Evolutionary conservation across 352 stramenopile species (phyloP).

Genomic region (Globisporangium paroecandrum): DNA sequence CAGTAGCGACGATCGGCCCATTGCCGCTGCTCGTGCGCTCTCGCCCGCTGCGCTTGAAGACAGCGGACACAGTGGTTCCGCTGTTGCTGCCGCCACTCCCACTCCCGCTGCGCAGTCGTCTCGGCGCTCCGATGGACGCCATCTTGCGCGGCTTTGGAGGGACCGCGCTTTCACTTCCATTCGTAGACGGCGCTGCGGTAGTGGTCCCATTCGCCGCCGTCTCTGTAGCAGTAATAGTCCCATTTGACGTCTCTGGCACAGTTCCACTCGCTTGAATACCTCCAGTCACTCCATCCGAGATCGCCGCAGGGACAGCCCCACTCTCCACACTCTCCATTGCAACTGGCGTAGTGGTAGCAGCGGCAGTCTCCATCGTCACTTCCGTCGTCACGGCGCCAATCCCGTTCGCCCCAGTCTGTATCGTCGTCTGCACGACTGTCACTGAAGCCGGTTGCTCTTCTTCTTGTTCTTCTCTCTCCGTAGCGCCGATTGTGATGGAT

Average conservation of each 20-base stretch:
- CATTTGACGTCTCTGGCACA: neutral
- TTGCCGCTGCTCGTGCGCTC: conserved; percentile 29
- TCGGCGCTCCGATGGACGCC: conserved; percentile 18
- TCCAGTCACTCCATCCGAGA: neutral
- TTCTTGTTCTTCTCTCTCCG: neutral
- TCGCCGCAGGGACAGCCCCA: neutral
- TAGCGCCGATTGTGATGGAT: neutral
- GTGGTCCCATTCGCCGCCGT: neutral
- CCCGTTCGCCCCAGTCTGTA: neutral
- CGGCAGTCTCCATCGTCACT: neutral
- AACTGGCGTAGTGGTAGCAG: neutral
- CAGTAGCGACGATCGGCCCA: neutral
- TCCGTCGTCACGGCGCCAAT: neutral
- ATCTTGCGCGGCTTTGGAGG: conserved; percentile 38
- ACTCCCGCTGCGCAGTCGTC: conserved; percentile 50
- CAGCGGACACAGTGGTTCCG: conserved; percentile 16
- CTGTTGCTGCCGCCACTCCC: conserved; percentile 43
- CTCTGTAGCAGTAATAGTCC: neutral
- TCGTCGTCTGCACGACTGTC: neutral
- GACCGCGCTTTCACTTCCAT: conserved; percentile 11
- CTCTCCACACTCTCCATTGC: neutral
- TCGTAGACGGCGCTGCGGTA: neutral
- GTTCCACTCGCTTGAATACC: neutral
- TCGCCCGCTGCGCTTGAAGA: conserved; percentile 19
- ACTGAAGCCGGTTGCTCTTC: neutral